phyloP scores from a whole-genome alignment of 2,329 filamentous ascomycete genomes.

The Colletotrichum sp. region DNA sequence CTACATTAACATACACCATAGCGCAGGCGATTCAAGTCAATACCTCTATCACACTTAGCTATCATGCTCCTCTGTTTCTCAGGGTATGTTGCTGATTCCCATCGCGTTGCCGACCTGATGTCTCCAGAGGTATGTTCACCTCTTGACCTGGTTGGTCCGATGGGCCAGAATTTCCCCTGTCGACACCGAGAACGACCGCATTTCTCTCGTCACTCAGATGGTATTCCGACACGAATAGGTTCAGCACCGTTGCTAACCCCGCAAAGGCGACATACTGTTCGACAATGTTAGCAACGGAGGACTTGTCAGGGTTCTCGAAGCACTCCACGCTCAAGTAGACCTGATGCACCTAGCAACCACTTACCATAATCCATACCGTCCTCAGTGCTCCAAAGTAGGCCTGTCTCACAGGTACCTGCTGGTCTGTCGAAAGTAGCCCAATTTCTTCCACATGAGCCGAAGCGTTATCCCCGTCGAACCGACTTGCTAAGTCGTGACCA shows the following conservation, averaged over 20 bases:
- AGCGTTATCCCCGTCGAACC: conserved; percentile 24
- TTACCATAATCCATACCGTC: conserved; percentile 33
- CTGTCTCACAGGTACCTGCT: conserved; percentile 25
- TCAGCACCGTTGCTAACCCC: not conserved
- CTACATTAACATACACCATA: not conserved
- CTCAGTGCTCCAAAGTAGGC: conserved; percentile 29
- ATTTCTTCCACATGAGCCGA: not conserved
- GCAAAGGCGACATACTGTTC: not conserved
- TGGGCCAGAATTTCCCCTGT: not conserved
- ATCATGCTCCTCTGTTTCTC: not conserved
- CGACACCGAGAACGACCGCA: not conserved
- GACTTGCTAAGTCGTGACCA: not conserved
- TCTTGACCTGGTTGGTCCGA: not conserved
- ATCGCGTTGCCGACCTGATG: not conserved
- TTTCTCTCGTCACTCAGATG: not conserved
- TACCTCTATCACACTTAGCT: not conserved
- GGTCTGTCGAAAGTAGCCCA: not conserved
- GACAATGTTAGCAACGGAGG: not conserved
- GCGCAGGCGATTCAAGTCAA: not conserved
- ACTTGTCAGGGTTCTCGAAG: not conserved
- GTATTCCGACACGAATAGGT: not conserved
- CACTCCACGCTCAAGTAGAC: not conserved
- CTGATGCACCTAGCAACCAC: not conserved
- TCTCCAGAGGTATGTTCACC: not conserved
- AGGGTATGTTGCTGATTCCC: not conserved